A percentile compares a stretch with the other conserved stretches of the same genome.
Conservation (phyloP, 1,284 basidiomycete genomes). For the Exobasidium rhododendri region DNA sequence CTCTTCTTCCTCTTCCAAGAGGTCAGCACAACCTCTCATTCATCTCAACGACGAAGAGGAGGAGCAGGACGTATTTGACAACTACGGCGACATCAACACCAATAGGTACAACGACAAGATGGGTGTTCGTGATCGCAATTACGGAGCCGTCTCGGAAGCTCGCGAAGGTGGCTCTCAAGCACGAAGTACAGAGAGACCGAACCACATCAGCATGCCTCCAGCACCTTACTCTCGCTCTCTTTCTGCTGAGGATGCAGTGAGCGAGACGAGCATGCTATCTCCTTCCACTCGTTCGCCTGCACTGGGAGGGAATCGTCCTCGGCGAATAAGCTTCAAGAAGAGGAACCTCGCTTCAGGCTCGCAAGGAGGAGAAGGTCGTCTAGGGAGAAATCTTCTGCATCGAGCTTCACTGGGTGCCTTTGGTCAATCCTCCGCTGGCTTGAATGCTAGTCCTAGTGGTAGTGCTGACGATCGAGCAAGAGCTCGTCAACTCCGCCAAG, state of each 20-base stretch:
- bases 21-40: background rate
- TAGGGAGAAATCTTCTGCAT: slow-evolving; percentile 26
- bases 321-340: slow-evolving; percentile 5
- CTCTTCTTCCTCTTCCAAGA: background rate
- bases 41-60: slow-evolving; percentile 4
- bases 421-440: background rate
- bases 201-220: background rate
- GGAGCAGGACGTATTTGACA: background rate
- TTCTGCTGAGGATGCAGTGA: background rate
- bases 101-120: background rate
- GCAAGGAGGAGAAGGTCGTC: background rate
- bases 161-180: background rate
- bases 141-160: background rate
- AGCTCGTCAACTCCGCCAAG: background rate
- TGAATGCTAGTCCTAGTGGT: background rate
- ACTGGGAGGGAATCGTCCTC: background rate
- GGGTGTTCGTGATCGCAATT: background rate
- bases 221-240: background rate
- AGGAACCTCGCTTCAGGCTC: background rate
- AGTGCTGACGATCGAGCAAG: background rate
- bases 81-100: background rate
- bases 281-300: background rate
- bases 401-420: slow-evolving; percentile 36
- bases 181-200: background rate
- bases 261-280: background rate